Evolutionary conservation across 192 early-diverging fungal species (phyloP).

Genomic region (Lunasporangiospora selenospora): DNA sequence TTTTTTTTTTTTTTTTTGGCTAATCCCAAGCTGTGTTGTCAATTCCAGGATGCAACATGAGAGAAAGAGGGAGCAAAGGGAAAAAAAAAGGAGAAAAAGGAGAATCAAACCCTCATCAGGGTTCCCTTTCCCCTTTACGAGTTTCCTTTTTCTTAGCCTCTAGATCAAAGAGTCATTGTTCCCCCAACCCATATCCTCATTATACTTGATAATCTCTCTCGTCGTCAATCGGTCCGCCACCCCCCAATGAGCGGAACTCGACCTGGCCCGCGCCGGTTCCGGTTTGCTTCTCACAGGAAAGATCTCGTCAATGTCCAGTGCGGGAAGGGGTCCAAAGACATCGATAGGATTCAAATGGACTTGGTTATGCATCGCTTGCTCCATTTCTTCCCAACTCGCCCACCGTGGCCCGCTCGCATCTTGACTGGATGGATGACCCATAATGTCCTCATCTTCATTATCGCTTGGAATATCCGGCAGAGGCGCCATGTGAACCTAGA

Average conservation of each 20-base stretch:
- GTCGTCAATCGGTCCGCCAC: slow-evolving; percentile 22
- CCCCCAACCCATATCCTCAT: slow-evolving; percentile 38
- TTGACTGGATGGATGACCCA: neutral
- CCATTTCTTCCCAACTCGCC: slow-evolving; percentile 24
- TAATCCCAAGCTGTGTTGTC: too few relatives aligned
- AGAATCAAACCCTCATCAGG: too few relatives aligned
- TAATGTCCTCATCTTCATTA: slow-evolving; percentile 7
- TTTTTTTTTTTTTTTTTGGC: too few relatives aligned
- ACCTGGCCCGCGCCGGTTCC: neutral
- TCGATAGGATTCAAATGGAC: slow-evolving; percentile 24
- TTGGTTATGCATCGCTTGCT: slow-evolving; percentile 13
- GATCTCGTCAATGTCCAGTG: slow-evolving; percentile 27
- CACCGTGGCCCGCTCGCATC: slow-evolving; percentile 10
- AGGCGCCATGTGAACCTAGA: too few relatives aligned
- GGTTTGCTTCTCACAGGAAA: slow-evolving; percentile 11
- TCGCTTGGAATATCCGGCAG: slow-evolving; percentile 13
- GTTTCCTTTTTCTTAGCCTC: too few relatives aligned
- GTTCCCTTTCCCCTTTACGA: too few relatives aligned
- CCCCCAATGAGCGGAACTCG: slow-evolving; percentile 35
- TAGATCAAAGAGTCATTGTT: too few relatives aligned
- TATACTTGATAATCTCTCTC: slow-evolving; percentile 28
- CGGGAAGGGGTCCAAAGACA: slow-evolving; percentile 29
- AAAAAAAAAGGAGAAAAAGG: too few relatives aligned
- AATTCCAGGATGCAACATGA: too few relatives aligned
- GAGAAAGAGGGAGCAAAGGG: too few relatives aligned